Evolutionary conservation across 2,329 filamentous ascomycete species (phyloP), one percentile per base, ranked within the genome.

Genomic region (Diplodia scrobiculata): DNA sequence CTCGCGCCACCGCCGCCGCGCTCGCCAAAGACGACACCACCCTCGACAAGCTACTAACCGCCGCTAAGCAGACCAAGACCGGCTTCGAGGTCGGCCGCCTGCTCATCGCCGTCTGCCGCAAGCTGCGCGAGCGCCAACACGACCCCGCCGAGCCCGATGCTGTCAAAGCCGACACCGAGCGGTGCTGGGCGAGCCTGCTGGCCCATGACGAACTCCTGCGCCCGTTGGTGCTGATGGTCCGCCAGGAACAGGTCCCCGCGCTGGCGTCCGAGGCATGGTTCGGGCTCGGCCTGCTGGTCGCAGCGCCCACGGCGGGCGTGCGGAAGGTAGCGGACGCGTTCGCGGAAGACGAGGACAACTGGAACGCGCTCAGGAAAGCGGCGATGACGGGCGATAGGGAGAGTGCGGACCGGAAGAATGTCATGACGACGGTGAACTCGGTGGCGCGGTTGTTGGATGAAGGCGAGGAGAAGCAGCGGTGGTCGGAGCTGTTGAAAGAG

Each of bases 51-150:
- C 65, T 66, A 7, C 50, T 63, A 25, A 13, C 19, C 5, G 52
- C 65, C 7, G 50, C 65, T 5, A 47, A 34, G n/a, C 48, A 52
- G 38, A 47, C 65, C 27, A 66, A 62, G 55, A 66, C 65, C 17
- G 65, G 54, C 13, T 62, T 66, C 38, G 65, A 66, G 50, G 65
- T 66, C 58, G 65, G 65, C 50, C 34, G 65, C 9, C 50, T 66
- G 48, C 48, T 66, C 36, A 59, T 66, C 48, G 47, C 58, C 27
- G 17, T 66, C 19, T 62, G 19, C 29, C 65, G 65, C 27, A 45
- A 47, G 45, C 55, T 66, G 21, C 48, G 55, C 65, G 52, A 63
- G 38, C 53, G 36, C 29, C 27, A 58, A 13, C 5, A 25, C 3
- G n/a, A 17, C 17, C 47, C 48, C 0, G 45, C 19, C 29, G 38